phyloP scores from a whole-genome alignment of 768 basidiomycete genomes.

The Amanita rubescens region DNA sequence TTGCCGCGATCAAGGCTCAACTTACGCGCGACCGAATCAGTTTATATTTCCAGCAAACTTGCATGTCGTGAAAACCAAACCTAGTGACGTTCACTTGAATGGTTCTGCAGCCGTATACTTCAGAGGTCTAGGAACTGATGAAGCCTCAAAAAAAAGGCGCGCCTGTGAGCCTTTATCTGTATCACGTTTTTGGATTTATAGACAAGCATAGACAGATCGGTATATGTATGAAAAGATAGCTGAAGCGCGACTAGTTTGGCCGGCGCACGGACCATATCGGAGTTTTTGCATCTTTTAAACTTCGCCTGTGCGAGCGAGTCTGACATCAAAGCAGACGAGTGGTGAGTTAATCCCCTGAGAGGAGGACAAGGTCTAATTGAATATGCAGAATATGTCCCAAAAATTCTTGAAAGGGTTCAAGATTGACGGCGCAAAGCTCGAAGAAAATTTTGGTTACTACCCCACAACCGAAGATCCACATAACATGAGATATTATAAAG shows the following conservation, averaged over 20 bases:
- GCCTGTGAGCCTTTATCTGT: slow-evolving; percentile 41
- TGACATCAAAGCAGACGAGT: too few species aligned
- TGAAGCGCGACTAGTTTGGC: slow-evolving; percentile 27
- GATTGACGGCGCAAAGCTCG: too few species aligned
- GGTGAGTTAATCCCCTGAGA: too few species aligned
- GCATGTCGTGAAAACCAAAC: background rate
- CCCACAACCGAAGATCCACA: too few species aligned
- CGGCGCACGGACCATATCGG: too few species aligned
- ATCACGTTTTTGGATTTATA: background rate
- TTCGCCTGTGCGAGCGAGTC: slow-evolving; percentile 3
- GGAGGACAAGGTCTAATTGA: too few species aligned
- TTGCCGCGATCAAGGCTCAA: slow-evolving; percentile 36
- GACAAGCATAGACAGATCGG: slow-evolving; percentile 41
- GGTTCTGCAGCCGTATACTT: slow-evolving; percentile 24
- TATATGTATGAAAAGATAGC: slow-evolving; percentile 94
- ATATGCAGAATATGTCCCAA: too few species aligned
- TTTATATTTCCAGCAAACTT: slow-evolving; percentile 19
- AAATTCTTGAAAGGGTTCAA: too few species aligned
- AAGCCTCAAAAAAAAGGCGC: slow-evolving; percentile 34
- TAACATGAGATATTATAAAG: too few species aligned
- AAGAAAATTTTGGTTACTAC: too few species aligned
- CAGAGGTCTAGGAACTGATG: slow-evolving; percentile 31
- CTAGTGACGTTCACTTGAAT: background rate
- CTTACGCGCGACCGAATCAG: slow-evolving; percentile 37
- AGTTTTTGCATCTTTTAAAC: too few species aligned